Percentiles rank a stretch among this genome's conserved stretches.
phyloP scores from a whole-genome alignment of 1,284 basidiomycete species.

The Leccinum pachyderme region DNA sequence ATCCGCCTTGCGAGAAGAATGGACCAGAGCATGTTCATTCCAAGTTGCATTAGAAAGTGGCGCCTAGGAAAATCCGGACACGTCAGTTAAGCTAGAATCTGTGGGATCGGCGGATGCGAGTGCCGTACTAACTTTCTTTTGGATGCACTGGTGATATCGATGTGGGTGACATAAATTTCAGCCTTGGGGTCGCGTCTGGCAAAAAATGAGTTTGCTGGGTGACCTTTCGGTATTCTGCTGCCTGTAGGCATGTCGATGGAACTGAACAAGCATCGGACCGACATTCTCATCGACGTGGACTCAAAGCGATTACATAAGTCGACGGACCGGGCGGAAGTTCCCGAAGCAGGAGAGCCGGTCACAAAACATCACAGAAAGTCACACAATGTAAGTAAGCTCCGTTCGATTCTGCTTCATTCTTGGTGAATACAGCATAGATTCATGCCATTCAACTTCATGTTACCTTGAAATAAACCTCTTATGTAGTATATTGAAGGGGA shows the following conservation, averaged over 20 bases:
- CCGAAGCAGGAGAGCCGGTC: background rate
- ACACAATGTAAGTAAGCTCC: too few species aligned
- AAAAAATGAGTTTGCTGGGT: conserved; percentile 25
- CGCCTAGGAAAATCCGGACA: conserved; percentile 13
- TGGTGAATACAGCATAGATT: too few species aligned
- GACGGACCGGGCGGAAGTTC: background rate
- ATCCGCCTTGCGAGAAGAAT: conserved; percentile 25
- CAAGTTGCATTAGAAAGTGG: conserved; percentile 27
- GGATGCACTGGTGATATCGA: conserved; percentile 21
- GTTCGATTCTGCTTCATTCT: too few species aligned
- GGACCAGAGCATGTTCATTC: conserved; percentile 28
- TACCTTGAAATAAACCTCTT: too few species aligned
- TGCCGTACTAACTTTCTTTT: conserved; percentile 25
- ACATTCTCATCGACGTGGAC: background rate
- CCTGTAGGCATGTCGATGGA: conserved; percentile 23
- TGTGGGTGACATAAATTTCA: conserved; percentile 33
- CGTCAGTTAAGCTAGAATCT: conserved; percentile 4
- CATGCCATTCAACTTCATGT: too few species aligned
- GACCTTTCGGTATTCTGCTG: conserved; percentile 25
- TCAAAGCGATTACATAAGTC: conserved; percentile 21
- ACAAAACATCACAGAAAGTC: too few species aligned
- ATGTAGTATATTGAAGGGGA: too few species aligned
- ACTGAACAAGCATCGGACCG: background rate
- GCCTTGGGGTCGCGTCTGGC: conserved; percentile 13
- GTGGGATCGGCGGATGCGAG: background rate